phyloP scores from a whole-genome alignment of 176 grass and related monocot species.

The maize (Zea mays) region DNA sequence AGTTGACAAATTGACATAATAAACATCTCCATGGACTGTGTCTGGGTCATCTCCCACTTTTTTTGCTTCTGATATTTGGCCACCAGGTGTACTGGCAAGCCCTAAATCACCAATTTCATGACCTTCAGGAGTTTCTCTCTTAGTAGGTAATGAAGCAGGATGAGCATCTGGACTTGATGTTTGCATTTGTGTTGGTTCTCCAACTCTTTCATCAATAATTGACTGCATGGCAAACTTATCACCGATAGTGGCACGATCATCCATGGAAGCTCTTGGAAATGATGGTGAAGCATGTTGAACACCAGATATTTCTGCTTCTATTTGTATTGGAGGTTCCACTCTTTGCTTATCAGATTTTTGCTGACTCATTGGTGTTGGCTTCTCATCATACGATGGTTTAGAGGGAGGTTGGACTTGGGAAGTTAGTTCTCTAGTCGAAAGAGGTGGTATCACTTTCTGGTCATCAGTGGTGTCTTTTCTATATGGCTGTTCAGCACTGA shows the following conservation, averaged over 20 bases:
- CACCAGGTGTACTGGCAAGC: slow-evolving; percentile 11
- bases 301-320: slow-evolving; percentile 28
- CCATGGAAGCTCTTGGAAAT: not conserved
- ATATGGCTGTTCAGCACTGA: slow-evolving; percentile 9
- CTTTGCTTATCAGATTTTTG: slow-evolving; percentile 12
- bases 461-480: slow-evolving; percentile 26
- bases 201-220: slow-evolving; percentile 13
- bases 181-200: slow-evolving; percentile 27
- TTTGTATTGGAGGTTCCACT: slow-evolving; percentile 20
- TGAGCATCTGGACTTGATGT: slow-evolving; percentile 3
- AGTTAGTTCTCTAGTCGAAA: slow-evolving; percentile 12
- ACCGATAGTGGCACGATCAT: not conserved
- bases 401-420: slow-evolving; percentile 27
- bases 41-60: slow-evolving; percentile 22
- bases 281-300: slow-evolving; percentile 27
- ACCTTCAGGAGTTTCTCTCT: slow-evolving; percentile 15
- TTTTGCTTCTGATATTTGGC: slow-evolving; percentile 21
- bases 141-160: slow-evolving; percentile 30
- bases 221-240: not conserved
- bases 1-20: not conserved
- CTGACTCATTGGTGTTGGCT: slow-evolving; percentile 21
- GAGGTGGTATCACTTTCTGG: slow-evolving; percentile 25
- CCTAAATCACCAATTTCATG: slow-evolving; percentile 17
- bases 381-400: slow-evolving; percentile 32
- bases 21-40: slow-evolving; percentile 19